These are phyloP conservation scores for Leccinum uliginosum DNA, from an alignment of 768 basidiomycete genomes.

Conservation along the genomic window DNA sequence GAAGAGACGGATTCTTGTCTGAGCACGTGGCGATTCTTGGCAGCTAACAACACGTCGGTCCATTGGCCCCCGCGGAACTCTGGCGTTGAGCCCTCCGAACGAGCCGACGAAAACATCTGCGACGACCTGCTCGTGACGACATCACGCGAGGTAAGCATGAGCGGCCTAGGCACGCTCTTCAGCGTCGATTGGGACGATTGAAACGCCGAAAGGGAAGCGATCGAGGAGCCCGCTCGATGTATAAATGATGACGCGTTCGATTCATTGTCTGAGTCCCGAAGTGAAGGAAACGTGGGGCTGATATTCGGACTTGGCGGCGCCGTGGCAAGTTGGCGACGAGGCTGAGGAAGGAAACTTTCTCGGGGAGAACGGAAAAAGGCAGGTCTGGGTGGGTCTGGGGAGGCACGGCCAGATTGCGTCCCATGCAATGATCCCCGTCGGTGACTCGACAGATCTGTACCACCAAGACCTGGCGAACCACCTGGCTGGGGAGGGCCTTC, in stretches of 20 bases:
- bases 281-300: background rate
- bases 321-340: constrained; percentile 26
- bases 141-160: constrained; percentile 55
- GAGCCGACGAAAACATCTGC: constrained; percentile 24
- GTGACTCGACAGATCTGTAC: constrained; percentile 3
- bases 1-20: constrained; percentile 61
- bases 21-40: constrained; percentile 31
- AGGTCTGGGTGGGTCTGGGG: constrained; percentile 52
- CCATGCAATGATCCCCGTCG: constrained; percentile 41
- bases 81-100: constrained; percentile 35
- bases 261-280: constrained; percentile 22
- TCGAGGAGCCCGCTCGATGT: constrained; percentile 35
- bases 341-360: constrained; percentile 47
- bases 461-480: constrained; percentile 12
- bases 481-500: constrained; percentile 15
- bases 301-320: constrained; percentile 32
- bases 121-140: constrained; percentile 32
- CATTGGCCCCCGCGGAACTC: constrained; percentile 38
- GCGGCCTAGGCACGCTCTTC: constrained; percentile 60
- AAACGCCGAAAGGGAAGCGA: constrained; percentile 43
- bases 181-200: constrained; percentile 29
- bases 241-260: constrained; percentile 27
- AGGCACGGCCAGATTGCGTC: constrained; percentile 32
- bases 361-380: constrained; percentile 53
- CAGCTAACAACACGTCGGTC: constrained; percentile 43